Evolutionary conservation across 129 eudicot species (phyloP).

Genomic region (Deinandra increscens): DNA sequence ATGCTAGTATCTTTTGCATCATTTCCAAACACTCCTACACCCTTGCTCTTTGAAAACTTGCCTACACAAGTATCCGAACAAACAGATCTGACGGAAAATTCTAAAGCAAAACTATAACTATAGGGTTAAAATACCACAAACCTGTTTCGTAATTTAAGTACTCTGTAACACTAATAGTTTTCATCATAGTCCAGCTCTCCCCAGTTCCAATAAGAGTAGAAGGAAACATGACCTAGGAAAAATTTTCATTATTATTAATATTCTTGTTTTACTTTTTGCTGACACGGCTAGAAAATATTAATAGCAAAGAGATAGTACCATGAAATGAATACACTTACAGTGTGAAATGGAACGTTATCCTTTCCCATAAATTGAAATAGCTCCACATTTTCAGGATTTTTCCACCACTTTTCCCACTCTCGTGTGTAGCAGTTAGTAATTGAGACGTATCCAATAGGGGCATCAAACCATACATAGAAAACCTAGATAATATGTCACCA

Average conservation of each 20-base stretch:
- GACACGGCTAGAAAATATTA: background rate
- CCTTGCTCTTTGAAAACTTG: constrained; percentile 86
- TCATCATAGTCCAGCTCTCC: constrained; percentile 92
- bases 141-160: constrained; percentile 93
- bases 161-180: constrained; percentile 89
- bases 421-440: constrained; percentile 85
- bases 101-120: background rate
- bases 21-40: constrained; percentile 93
- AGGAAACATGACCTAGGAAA: constrained; percentile 85
- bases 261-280: background rate
- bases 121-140: constrained; percentile 26
- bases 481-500: constrained; percentile 43
- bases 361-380: constrained; percentile 97
- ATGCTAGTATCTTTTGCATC: constrained; percentile 84
- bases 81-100: background rate
- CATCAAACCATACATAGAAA: constrained; percentile 98
- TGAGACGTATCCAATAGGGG: constrained; percentile 96
- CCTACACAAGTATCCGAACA: constrained; percentile 32
- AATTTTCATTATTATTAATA: background rate
- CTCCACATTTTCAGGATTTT: constrained; percentile 97
- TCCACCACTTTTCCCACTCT: constrained; percentile 99
- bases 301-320: background rate
- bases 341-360: constrained; percentile 97
- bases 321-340: constrained; percentile 55
- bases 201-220: constrained; percentile 89